Conservation (phyloP, 2,329 filamentous ascomycete species). For the Verticillium zaregamsianum region DNA sequence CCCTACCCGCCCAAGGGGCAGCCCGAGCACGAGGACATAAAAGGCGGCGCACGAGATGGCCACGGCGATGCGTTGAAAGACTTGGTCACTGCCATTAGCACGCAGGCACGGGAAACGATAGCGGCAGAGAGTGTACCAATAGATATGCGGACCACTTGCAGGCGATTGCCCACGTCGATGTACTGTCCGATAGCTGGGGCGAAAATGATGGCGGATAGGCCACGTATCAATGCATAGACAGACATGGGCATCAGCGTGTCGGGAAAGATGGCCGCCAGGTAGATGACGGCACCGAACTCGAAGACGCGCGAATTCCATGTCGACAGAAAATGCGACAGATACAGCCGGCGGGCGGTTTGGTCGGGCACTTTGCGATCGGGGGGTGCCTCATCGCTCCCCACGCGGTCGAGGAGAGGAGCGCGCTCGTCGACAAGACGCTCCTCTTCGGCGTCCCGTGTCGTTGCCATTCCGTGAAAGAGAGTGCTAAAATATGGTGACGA, state of each 20-base stretch:
- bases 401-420: neutral
- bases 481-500: neutral
- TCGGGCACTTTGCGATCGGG: neutral
- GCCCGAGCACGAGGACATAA: conserved; percentile 1
- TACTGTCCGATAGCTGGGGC: conserved; percentile 40
- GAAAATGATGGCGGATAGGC: conserved; percentile 6
- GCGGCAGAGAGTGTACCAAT: conserved; percentile 13
- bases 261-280: conserved; percentile 35
- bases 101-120: neutral
- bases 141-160: conserved; percentile 31
- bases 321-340: conserved; percentile 40
- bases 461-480: neutral
- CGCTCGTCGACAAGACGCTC: neutral
- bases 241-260: conserved; percentile 51
- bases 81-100: conserved; percentile 5
- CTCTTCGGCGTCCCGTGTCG: neutral
- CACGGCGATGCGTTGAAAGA: conserved; percentile 15
- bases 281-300: conserved; percentile 42
- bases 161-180: conserved; percentile 40
- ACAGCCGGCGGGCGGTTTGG: conserved; percentile 21
- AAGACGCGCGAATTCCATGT: conserved; percentile 46
- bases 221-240: conserved; percentile 39
- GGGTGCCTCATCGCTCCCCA: neutral
- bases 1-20: neutral
- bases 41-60: conserved; percentile 7